Evolutionary conservation across 371 early-diverging fungal species (phyloP), one percentile per base, ranked within the genome.

Genomic region (Smittium mucronatum): DNA sequence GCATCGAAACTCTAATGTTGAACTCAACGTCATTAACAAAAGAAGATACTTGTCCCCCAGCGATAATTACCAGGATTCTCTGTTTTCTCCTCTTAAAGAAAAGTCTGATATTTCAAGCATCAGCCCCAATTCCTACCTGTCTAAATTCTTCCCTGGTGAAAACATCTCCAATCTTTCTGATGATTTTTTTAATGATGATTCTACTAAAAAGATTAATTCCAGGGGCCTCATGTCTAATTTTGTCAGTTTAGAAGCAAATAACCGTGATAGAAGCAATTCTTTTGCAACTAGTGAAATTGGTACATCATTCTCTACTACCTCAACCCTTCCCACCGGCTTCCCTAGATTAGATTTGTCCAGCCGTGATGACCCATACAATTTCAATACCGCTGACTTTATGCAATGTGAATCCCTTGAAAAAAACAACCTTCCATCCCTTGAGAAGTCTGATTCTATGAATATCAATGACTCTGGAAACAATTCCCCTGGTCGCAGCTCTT

Each of bases 1-100:
- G 68, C 80, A 80, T 69, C 76, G 77, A 25, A 73, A 70, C 58
- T 34, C 78, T 15, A 76, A 77, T 28, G 60, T 77, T 0, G 80
- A 72, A 57, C 74, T 74, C 32, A 69, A 80, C 66, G 73, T 73
- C 31, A 70, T 69, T 28, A 73, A 75, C 21, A 80, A 80, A 73
- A 72, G 72, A 67, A 69, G 74, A 33, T 79, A 80, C 31, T 57
- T 80, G 25, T 75, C 72, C 2, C 69, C 76, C 0, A 34, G 29
- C 11, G 73, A 69, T 15, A 47, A 65, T 26, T 36, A 36, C 26
- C 73, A 75, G 34, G 36, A 33, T 36, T 29, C 68, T 58, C 36
- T 57, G 21, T 47, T 11, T 47, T 47, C 47, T 47, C 47, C 47
- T 21, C 11, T 59, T 59, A 11, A 59, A 59, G 26, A 59, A 11